phyloP scores from a whole-genome alignment of 2,329 filamentous ascomycete genomes.

The Fusarium subglutinans region DNA sequence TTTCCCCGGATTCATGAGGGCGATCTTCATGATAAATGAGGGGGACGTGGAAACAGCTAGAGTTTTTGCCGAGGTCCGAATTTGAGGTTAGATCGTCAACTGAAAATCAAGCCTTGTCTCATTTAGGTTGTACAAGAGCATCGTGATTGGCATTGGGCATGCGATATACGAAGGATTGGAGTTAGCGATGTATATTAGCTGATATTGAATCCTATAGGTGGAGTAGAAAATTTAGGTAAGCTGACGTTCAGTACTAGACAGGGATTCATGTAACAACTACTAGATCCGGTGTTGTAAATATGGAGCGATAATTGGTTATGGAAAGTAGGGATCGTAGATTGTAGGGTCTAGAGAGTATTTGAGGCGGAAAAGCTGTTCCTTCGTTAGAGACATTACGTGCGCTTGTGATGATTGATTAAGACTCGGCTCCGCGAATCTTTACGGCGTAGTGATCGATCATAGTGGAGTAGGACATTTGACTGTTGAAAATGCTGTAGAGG shows the following conservation, averaged over 20 bases:
- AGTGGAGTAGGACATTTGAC: rapidly evolving
- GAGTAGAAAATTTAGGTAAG: neutral
- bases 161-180: neutral
- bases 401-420: neutral
- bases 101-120: neutral
- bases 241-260: neutral
- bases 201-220: neutral
- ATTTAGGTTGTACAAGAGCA: neutral
- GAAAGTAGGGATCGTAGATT: no score
- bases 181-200: neutral
- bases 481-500: no score
- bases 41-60: neutral
- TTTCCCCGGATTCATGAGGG: neutral
- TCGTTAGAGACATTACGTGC: rapidly evolving
- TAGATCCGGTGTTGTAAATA: rapidly evolving
- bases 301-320: rapidly evolving
- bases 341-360: rapidly evolving
- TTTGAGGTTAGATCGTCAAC: neutral
- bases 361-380: neutral
- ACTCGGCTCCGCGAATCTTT: neutral
- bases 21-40: neutral
- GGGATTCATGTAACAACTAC: neutral
- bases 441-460: rapidly evolving
- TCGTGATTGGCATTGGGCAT: neutral
- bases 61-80: neutral